Percentiles rank a stretch among this genome's conserved stretches.
Evolutionary conservation across 192 early-diverging fungal species (phyloP).

Genomic region (Piromyces sp.): DNA sequence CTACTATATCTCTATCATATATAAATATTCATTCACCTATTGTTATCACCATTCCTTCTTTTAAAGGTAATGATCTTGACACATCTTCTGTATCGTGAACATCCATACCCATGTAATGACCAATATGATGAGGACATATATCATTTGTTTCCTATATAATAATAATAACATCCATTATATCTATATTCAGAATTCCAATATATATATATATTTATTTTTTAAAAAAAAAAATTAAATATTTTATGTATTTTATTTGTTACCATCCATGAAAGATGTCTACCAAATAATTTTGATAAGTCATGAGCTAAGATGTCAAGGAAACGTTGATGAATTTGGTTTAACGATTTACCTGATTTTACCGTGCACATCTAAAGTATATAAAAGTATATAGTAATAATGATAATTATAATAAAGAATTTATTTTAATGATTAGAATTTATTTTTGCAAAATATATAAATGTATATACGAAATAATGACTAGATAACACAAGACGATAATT

Average conservation of each 20-base stretch:
- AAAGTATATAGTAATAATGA: neutral
- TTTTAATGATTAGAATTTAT: neutral
- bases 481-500: too few species aligned
- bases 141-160: constrained; percentile 11
- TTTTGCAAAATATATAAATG: too few species aligned
- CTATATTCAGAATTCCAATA: too few species aligned
- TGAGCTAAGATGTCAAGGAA: constrained; percentile 47
- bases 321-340: constrained; percentile 68
- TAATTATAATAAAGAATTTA: neutral
- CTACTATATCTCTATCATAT: too few species aligned
- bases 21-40: constrained; percentile 47
- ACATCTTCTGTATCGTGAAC: constrained; percentile 77
- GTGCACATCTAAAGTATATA: constrained; percentile 18
- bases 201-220: neutral
- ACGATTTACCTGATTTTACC: constrained; percentile 23
- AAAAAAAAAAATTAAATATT: too few species aligned
- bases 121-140: constrained; percentile 87
- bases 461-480: too few species aligned
- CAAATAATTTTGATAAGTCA: constrained; percentile 50
- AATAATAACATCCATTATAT: too few species aligned
- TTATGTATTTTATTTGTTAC: too few species aligned
- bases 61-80: constrained; percentile 47
- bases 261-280: constrained; percentile 30
- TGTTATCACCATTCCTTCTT: constrained; percentile 76
- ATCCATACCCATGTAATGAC: constrained; percentile 87